Percentiles rank a stretch among this genome's conserved stretches.
Conservation (phyloP, 1,284 basidiomycete species). For the Melampsora medusae region DNA sequence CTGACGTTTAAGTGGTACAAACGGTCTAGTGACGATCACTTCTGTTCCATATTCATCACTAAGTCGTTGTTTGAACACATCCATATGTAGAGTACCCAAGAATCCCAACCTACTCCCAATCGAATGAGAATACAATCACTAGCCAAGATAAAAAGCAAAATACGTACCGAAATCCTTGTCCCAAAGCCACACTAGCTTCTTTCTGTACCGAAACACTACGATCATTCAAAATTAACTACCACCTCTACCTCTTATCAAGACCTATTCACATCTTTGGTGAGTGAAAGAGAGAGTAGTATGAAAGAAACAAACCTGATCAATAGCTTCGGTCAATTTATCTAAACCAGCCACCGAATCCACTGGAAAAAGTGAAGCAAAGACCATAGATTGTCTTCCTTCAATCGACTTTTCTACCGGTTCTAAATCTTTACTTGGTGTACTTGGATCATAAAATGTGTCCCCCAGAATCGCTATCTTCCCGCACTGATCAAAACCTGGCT, state of each 20-base stretch:
- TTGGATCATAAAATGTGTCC: conserved; percentile 80
- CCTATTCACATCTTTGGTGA: neutral
- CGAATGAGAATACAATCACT: neutral
- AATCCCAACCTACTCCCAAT: conserved; percentile 72
- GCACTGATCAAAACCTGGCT: conserved; percentile 27
- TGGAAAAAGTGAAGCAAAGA: conserved; percentile 93
- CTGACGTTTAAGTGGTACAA: conserved; percentile 83
- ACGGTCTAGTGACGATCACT: conserved; percentile 70
- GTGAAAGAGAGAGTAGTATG: neutral
- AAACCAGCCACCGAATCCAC: conserved; percentile 84
- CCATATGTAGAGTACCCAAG: conserved; percentile 93
- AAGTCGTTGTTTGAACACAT: conserved; percentile 89
- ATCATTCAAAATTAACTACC: conserved; percentile 77
- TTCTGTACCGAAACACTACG: conserved; percentile 85
- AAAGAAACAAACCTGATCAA: conserved; percentile 68
- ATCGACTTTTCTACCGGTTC: conserved; percentile 81
- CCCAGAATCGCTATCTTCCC: conserved; percentile 73
- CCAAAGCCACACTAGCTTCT: conserved; percentile 88
- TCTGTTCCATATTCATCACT: conserved; percentile 84
- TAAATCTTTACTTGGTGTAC: conserved; percentile 62
- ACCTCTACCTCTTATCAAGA: conserved; percentile 19
- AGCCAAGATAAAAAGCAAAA: neutral
- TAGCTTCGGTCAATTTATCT: conserved; percentile 89
- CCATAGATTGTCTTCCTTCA: conserved; percentile 90
- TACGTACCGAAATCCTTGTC: conserved; percentile 71